Base-by-base conservation (phyloP, 805 yeast species). In the Pichia ethanolica region DNA sequence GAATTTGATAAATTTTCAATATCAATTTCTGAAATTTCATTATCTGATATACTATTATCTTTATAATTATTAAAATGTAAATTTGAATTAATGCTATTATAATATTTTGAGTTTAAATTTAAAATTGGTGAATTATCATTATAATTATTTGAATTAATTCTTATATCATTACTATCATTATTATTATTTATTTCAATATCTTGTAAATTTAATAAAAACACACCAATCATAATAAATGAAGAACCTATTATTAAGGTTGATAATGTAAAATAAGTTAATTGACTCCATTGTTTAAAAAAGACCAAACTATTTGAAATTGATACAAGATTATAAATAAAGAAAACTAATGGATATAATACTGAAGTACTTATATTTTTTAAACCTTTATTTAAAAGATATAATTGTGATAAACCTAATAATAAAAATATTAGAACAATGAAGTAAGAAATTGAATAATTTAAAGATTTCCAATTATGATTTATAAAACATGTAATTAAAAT, bases 301-400 rank as follows among this genome's bases (percentile, higher is more conserved):
- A 85, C 70, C 39, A 86, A 64, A 14, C 86, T 82, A 64, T 87
- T 87, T 53, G 79, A 69, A 35, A 82, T 76, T 55, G 85, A 83
- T 51, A 77, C 71, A 45, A 86, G 68, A 68, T 87, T 89, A 71
- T 85, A 89, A 42, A 87, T 79, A 65, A 93, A 83, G 64, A 89
- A 89, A 35, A 89, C 86, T 54, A 89, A 69, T 1, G 97, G 97
- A 61, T 89, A 89, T 34, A 89, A 71, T 14, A 88, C 75, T 2
- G 91, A 80, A 0, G 96, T 86, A 46, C 89, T 81, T 39, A 83
- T 75, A 50, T 74, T 74, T 44, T 80, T 74, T 48, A 89, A 71
- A 0, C 95, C 96, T 58, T 77, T 72, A 66, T 89, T 89, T 51
- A 89, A 73, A 38, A 86, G 79, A 50, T 76, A 81, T 47, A 89